Percentiles rank a stretch among this genome's conserved stretches.
These are phyloP conservation scores for Hemisphaericaspora subhashii DNA, from an alignment of 1,139 yeast species.

Conservation along the genomic window DNA sequence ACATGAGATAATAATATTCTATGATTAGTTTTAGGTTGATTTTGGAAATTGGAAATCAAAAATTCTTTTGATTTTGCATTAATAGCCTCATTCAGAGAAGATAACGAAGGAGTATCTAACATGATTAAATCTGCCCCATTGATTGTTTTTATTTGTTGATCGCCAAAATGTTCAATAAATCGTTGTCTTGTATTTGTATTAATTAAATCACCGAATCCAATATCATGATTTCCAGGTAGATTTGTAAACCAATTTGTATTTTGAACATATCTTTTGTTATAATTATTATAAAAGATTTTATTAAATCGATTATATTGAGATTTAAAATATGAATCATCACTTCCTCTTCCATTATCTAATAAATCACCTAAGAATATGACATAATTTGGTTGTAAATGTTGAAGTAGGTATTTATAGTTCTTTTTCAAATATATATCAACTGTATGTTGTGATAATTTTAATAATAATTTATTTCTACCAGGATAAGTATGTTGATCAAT, in stretches of 20 bases:
- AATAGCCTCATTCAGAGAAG: conserved; percentile 32
- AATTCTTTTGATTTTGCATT: conserved; percentile 31
- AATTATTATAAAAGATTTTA: conserved; percentile 30
- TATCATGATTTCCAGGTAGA: conserved; percentile 59
- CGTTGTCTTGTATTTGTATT: conserved; percentile 35
- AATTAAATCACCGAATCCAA: conserved; percentile 55
- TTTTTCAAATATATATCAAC: conserved; percentile 50
- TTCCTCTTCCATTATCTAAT: conserved; percentile 52
- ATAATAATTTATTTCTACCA: conserved; percentile 35
- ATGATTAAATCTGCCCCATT: conserved; percentile 47
- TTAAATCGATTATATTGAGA: conserved; percentile 40
- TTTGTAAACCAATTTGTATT: conserved; percentile 31
- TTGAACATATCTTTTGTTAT: conserved; percentile 18
- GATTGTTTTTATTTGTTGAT: conserved; percentile 28
- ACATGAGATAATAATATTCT: conserved; percentile 49
- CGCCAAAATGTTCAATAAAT: conserved; percentile 42
- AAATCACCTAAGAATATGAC: conserved; percentile 54
- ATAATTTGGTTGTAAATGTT: conserved; percentile 41
- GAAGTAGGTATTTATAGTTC: conserved; percentile 42
- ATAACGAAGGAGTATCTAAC: conserved; percentile 46
- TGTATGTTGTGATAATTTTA: conserved; percentile 47
- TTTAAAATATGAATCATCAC: conserved; percentile 39
- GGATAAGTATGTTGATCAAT: conserved; percentile 53
- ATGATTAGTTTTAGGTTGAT: conserved; percentile 22
- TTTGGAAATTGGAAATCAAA: conserved; percentile 20